Evolutionary conservation across 1,284 basidiomycete genomes (phyloP).

Genomic region (Sporisorium graminicola): DNA sequence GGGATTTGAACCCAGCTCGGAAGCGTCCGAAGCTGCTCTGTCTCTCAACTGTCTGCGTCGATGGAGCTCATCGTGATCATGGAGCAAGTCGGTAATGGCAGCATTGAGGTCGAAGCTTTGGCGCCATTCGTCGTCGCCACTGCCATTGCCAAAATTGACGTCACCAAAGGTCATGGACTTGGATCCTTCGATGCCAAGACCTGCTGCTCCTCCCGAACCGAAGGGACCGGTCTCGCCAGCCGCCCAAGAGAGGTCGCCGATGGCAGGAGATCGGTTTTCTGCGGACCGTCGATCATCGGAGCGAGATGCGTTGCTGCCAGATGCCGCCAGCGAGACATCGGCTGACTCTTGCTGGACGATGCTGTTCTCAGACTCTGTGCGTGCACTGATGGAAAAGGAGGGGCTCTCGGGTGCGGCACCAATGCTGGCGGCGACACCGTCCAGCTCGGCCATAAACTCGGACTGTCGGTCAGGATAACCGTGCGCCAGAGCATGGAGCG

Average conservation of each 20-base stretch:
- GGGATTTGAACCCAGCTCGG: constrained; percentile 9
- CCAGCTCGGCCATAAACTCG: constrained; percentile 43
- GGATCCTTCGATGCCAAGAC: constrained; percentile 22
- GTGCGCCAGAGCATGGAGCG: constrained; percentile 42
- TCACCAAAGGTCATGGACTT: constrained; percentile 42
- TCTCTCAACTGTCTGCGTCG: constrained; percentile 43
- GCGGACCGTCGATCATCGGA: constrained; percentile 3
- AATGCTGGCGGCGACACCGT: constrained; percentile 29
- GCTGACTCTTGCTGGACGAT: constrained; percentile 25
- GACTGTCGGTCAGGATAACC: constrained; percentile 32
- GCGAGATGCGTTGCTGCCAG: constrained; percentile 20
- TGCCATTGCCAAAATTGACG: constrained; percentile 34
- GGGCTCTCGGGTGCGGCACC: constrained; percentile 48
- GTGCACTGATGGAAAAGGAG: constrained; percentile 57
- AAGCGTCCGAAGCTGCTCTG: constrained; percentile 33
- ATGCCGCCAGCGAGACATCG: constrained; percentile 19
- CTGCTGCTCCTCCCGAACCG: constrained; percentile 22
- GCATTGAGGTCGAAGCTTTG: constrained; percentile 63
- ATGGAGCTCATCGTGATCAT: constrained; percentile 56
- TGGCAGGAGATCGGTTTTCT: constrained; percentile 41
- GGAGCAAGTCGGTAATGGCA: constrained; percentile 61
- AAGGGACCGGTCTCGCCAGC: constrained; percentile 63
- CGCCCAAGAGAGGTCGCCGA: constrained; percentile 63
- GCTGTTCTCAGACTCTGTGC: constrained; percentile 55
- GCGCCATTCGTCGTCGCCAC: constrained; percentile 44